Evolutionary conservation across 306 rosid species (phyloP).

Genomic region (Abrus precatorius): DNA sequence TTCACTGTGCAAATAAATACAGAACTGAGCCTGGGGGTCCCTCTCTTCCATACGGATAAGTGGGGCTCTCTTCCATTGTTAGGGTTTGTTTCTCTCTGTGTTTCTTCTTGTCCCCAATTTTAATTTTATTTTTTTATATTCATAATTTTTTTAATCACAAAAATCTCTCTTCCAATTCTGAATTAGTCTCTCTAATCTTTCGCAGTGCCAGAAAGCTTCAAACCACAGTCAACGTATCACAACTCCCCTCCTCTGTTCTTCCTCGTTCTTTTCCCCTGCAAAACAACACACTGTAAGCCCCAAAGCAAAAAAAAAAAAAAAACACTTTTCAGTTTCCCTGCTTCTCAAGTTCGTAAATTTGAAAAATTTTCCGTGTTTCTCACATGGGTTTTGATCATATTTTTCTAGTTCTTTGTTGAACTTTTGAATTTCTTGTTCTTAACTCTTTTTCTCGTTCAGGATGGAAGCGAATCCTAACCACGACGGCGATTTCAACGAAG

Average conservation of each 20-base stretch:
- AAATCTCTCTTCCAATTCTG: constrained; percentile 42
- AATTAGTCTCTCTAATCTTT: constrained; percentile 58
- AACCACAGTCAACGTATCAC: constrained; percentile 49
- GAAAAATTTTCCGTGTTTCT: not conserved
- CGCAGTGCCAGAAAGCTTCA: constrained; percentile 55
- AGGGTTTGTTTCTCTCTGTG: constrained; percentile 68
- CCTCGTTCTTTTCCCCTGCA: not conserved
- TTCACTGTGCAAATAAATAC: constrained; percentile 48
- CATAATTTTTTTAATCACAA: not conserved
- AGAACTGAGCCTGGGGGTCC: constrained; percentile 60
- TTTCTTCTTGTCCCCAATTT: not conserved
- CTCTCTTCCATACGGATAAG: constrained; percentile 63
- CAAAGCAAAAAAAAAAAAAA: not conserved
- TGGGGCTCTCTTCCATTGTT: constrained; percentile 69
- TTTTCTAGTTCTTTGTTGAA: constrained; percentile 11
- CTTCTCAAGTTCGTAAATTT: constrained; percentile 8
- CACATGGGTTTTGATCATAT: constrained; percentile 9
- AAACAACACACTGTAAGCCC: constrained; percentile 38
- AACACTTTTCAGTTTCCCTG: not conserved
- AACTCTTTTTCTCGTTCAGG: not conserved
- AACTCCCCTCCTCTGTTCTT: constrained; percentile 29
- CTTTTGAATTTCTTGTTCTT: not conserved
- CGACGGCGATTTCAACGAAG: constrained; percentile 43
- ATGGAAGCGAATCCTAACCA: constrained; percentile 52
- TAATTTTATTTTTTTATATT: not conserved